Evolutionary conservation across 805 yeast species (phyloP).

Genomic region (Candida coquimbonensis): DNA sequence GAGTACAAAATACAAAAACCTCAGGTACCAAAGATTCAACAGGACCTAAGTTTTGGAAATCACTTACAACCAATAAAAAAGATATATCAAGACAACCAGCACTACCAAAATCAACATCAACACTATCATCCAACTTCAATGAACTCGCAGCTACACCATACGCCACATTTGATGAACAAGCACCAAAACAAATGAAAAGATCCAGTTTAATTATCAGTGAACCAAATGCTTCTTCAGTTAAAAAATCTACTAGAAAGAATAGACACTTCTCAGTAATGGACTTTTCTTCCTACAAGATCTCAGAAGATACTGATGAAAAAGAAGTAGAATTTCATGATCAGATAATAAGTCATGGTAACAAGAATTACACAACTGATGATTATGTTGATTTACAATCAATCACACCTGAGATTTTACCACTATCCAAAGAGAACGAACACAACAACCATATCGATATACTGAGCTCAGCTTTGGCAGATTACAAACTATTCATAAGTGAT

Average conservation of each 20-base stretch:
- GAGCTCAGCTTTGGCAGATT: constrained; percentile 16
- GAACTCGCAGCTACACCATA: not conserved
- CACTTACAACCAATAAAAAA: not conserved
- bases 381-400: not conserved
- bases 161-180: not conserved
- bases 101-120: not conserved
- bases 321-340: constrained; percentile 18
- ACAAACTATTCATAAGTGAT: constrained; percentile 15
- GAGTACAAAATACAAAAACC: constrained; percentile 4
- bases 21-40: constrained; percentile 1
- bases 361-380: not conserved
- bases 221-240: not conserved
- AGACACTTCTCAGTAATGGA: constrained; percentile 13
- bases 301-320: constrained; percentile 14
- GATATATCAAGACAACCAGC: not conserved
- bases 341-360: not conserved
- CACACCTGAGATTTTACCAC: not conserved
- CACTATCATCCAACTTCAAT: not conserved
- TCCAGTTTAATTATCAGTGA: constrained; percentile 5
- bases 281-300: constrained; percentile 5
- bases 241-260: not conserved
- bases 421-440: not conserved
- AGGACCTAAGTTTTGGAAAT: constrained; percentile 5
- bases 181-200: not conserved
- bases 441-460: constrained; percentile 1